Evolutionary conservation across 148 eudicot species (phyloP).

Genomic region (Fagopyrum esculentum): DNA sequence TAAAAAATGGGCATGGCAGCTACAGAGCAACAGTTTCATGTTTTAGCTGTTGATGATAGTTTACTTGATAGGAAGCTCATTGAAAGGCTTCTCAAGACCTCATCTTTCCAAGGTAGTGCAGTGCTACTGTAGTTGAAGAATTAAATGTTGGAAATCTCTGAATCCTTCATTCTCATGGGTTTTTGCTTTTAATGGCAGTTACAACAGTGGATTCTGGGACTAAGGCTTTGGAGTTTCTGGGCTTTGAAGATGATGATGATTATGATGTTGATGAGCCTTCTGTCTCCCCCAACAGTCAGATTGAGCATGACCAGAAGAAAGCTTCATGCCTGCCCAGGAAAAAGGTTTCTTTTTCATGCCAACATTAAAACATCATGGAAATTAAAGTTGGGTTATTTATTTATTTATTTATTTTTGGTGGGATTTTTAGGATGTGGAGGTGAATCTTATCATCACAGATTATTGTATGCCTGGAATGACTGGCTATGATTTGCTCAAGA

Average conservation of each 20-base stretch:
- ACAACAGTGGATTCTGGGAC: constrained; percentile 97
- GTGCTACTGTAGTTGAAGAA: background rate
- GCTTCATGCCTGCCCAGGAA: constrained; percentile 22
- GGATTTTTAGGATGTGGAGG: constrained; percentile 51
- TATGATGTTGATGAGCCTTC: constrained; percentile 29
- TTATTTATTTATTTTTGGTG: background rate
- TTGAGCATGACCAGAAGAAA: constrained; percentile 22
- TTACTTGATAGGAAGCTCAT: constrained; percentile 76
- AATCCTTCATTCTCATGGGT: background rate
- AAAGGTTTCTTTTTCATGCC: background rate
- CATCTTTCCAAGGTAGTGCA: constrained; percentile 74
- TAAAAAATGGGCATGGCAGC: constrained; percentile 66
- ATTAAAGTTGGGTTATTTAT: background rate
- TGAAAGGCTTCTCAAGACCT: constrained; percentile 82
- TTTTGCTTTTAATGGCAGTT: constrained; percentile 45
- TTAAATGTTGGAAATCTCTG: background rate
- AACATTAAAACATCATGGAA: background rate
- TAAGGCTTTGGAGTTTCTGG: constrained; percentile 83
- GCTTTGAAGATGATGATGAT: constrained; percentile 45
- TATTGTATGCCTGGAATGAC: constrained; percentile 99
- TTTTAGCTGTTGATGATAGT: constrained; percentile 98
- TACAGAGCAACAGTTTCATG: constrained; percentile 80
- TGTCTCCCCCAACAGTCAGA: constrained; percentile 40
- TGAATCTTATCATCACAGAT: constrained; percentile 88
- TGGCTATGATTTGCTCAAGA: constrained; percentile 95